Evolutionary conservation across 2,329 filamentous ascomycete genomes (phyloP).

Genomic region (Emmonsiellopsis sp.): DNA sequence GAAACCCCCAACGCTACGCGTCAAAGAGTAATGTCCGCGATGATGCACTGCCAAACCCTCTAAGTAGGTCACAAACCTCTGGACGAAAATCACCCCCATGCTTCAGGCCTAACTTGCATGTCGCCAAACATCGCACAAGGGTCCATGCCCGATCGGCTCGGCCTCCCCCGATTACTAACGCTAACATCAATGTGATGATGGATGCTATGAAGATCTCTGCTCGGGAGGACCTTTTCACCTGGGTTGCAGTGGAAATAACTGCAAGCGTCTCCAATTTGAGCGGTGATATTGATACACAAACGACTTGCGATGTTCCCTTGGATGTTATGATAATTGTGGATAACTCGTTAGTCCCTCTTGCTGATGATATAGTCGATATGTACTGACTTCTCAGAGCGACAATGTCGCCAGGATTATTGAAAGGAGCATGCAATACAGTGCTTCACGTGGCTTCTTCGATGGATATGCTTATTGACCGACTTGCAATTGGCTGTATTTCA

Average conservation of each 20-base stretch:
- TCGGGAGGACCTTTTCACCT: slow-evolving; percentile 14
- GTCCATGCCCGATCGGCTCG: slow-evolving; percentile 3
- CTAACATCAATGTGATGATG: slow-evolving; percentile 6
- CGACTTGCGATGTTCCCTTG: slow-evolving; percentile 17
- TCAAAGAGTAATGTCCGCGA: neutral
- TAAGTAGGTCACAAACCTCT: neutral
- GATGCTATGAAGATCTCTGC: slow-evolving; percentile 8
- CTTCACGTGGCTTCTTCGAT: slow-evolving; percentile 17
- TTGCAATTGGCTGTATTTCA: slow-evolving; percentile 19
- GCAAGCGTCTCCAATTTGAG: slow-evolving; percentile 13
- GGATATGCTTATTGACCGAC: slow-evolving; percentile 15
- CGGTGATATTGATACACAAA: slow-evolving; percentile 4
- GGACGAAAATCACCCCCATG: neutral
- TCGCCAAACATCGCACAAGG: slow-evolving; percentile 5
- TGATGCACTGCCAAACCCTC: neutral
- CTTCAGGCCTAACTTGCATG: neutral
- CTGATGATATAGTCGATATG: slow-evolving; percentile 6
- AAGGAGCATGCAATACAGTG: slow-evolving; percentile 15
- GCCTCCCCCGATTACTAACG: slow-evolving; percentile 8
- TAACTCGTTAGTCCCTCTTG: slow-evolving; percentile 19
- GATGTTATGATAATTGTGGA: slow-evolving; percentile 28
- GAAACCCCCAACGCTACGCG: neutral
- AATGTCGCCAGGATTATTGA: slow-evolving; percentile 12
- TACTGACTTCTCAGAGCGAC: slow-evolving; percentile 11
- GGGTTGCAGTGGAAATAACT: slow-evolving; percentile 27